A percentile compares a stretch with the other conserved stretches of the same genome.
Conservation (phyloP, 2,329 filamentous ascomycete genomes). For the Fusarium sp. region DNA sequence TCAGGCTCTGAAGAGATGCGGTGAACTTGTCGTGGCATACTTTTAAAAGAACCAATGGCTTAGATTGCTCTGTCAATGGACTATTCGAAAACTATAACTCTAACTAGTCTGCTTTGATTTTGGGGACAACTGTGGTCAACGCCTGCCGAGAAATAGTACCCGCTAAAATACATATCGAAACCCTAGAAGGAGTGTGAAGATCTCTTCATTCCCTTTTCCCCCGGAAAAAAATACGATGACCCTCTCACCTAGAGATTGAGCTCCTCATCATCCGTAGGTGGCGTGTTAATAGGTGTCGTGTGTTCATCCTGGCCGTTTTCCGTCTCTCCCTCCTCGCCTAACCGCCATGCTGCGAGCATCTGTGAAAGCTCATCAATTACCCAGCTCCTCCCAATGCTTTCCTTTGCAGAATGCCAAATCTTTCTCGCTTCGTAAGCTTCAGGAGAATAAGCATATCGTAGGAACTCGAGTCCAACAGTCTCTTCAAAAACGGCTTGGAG, state of each 20-base stretch:
- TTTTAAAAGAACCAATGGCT: too few species aligned
- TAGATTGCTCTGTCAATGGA: too few species aligned
- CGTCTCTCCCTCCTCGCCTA: neutral
- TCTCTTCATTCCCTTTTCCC: neutral
- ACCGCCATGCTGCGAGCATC: neutral
- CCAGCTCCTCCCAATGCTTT: neutral
- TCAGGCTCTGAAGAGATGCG: neutral
- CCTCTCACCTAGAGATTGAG: neutral
- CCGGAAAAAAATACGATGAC: neutral
- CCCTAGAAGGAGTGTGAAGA: too few species aligned
- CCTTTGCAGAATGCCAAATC: neutral
- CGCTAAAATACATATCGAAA: too few species aligned
- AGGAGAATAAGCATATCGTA: neutral
- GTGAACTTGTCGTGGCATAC: neutral
- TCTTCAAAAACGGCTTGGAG: neutral
- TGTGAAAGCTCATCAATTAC: neutral
- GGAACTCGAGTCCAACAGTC: neutral
- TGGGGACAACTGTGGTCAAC: too few species aligned
- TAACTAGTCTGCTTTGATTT: too few species aligned
- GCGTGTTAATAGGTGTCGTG: neutral
- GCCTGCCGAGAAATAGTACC: too few species aligned
- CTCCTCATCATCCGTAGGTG: neutral
- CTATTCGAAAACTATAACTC: too few species aligned
- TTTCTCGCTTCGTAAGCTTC: neutral
- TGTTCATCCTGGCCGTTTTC: neutral